Evolutionary conservation across 371 early-diverging fungal species (phyloP).

Genomic region (Capillidium heterosporum): DNA sequence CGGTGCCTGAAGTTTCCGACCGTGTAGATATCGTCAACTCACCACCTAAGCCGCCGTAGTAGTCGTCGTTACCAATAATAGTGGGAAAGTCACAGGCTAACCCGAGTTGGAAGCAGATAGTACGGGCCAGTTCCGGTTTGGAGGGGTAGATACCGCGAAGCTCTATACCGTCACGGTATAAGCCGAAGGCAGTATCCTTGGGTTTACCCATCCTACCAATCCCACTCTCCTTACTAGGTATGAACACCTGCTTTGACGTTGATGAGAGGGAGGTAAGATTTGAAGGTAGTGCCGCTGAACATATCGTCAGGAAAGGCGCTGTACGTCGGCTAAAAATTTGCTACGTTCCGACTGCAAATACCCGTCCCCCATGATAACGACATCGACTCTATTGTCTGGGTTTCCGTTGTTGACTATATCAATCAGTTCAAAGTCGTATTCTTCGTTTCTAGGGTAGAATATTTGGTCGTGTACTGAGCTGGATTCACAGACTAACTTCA

Average conservation of each 20-base stretch:
- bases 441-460: background rate
- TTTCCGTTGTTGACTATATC: conserved; percentile 18
- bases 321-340: conserved; percentile 26
- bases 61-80: conserved; percentile 33
- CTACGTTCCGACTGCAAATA: conserved; percentile 23
- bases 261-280: conserved; percentile 24
- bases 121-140: conserved; percentile 17
- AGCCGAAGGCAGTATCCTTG: conserved; percentile 28
- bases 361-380: conserved; percentile 44
- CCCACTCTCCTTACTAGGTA: conserved; percentile 22
- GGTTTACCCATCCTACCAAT: conserved; percentile 23
- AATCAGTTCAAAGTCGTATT: background rate
- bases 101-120: conserved; percentile 22
- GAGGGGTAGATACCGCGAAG: conserved; percentile 31
- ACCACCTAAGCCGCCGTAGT: conserved; percentile 42
- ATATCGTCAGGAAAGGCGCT: conserved; percentile 28
- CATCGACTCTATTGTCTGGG: conserved; percentile 28
- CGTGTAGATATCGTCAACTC: conserved; percentile 37
- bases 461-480: background rate
- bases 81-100: conserved; percentile 33
- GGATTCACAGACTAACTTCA: too few relatives aligned
- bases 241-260: conserved; percentile 34
- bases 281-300: conserved; percentile 28
- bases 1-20: conserved; percentile 24
- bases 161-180: conserved; percentile 36